Percentiles rank a stretch among this genome's conserved stretches.
These are phyloP conservation scores for Ichthyophthirius multifiliis DNA, from an alignment of 169 alveolate species.

Conservation along the genomic window DNA sequence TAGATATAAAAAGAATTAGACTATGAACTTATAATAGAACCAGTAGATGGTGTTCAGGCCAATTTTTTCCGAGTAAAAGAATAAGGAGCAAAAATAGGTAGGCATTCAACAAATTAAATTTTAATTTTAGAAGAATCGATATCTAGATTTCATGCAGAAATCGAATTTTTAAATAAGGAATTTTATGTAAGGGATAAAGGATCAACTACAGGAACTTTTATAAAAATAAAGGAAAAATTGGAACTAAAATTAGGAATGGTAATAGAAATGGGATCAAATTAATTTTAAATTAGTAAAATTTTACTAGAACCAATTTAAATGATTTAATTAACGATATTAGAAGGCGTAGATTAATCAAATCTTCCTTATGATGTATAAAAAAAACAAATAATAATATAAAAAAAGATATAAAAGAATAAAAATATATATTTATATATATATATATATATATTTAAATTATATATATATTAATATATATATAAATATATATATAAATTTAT, in stretches of 20 bases:
- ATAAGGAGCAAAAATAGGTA: slow-evolving; percentile 44
- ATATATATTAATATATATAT: no score
- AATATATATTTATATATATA: no score
- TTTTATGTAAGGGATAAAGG: slow-evolving; percentile 45
- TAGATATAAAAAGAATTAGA: neutral
- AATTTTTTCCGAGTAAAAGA: slow-evolving; percentile 41
- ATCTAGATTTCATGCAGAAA: slow-evolving; percentile 46
- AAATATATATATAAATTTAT: no score
- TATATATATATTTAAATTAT: no score
- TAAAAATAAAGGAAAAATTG: slow-evolving; percentile 51
- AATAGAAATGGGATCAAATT: slow-evolving; percentile 63
- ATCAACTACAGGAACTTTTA: slow-evolving; percentile 64
- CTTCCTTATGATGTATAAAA: neutral
- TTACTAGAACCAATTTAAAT: neutral
- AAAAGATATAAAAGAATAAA: neutral
- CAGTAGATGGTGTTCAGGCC: slow-evolving; percentile 35
- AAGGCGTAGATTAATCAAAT: slow-evolving; percentile 28
- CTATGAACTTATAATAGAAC: slow-evolving; percentile 24
- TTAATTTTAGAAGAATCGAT: slow-evolving; percentile 41
- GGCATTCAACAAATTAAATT: slow-evolving; percentile 36
- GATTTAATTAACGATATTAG: neutral
- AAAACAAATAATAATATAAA: neutral
- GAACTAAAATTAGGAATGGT: slow-evolving; percentile 50
- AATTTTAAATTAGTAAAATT: slow-evolving; percentile 49
- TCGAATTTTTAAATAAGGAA: slow-evolving; percentile 8